A percentile compares a stretch with the other conserved stretches of the same genome.
These are phyloP conservation scores for Arthrocladium fulminans DNA, from an alignment of 2,329 filamentous ascomycete species.

Conservation along the genomic window DNA sequence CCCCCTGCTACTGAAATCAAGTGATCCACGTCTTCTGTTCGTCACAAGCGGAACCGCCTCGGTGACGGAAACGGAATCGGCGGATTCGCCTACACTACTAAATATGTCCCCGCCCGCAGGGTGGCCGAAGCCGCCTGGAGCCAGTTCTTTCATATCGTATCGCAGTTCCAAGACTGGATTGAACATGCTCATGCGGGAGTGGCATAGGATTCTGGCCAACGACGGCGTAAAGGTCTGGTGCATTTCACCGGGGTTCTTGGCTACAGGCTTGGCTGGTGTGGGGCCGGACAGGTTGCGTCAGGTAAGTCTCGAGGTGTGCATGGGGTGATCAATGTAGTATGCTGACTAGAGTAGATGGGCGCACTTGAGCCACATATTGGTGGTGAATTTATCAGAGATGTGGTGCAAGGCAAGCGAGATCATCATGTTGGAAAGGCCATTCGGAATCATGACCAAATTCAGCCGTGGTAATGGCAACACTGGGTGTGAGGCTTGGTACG, in stretches of 20 bases:
- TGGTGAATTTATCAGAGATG: conserved; percentile 25
- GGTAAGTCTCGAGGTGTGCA: conserved; percentile 19
- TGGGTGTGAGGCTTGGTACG: no score
- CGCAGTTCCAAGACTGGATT: conserved; percentile 36
- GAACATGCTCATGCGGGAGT: conserved; percentile 45
- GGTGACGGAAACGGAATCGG: conserved; percentile 24
- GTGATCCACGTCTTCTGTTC: conserved; percentile 42
- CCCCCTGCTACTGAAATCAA: conserved; percentile 42
- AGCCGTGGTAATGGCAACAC: conserved; percentile 7
- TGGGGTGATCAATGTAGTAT: conserved; percentile 15
- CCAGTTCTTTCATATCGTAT: conserved; percentile 25
- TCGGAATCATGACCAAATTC: conserved; percentile 1
- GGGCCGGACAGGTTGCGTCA: conserved; percentile 19
- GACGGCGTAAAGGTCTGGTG: conserved; percentile 46
- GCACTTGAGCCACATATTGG: conserved; percentile 26
- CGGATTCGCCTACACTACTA: conserved; percentile 17
- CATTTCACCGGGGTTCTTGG: conserved; percentile 43
- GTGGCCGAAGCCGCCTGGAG: conserved; percentile 34
- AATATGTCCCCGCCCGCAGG: conserved; percentile 22
- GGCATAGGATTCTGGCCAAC: conserved; percentile 33
- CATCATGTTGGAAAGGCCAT: conserved; percentile 25
- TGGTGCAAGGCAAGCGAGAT: conserved; percentile 26
- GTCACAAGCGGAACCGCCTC: conserved; percentile 38
- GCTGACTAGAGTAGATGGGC: conserved; percentile 23
- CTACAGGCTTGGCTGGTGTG: conserved; percentile 37